Percentiles rank a stretch among this genome's conserved stretches.
Evolutionary conservation across 179 eudicot species (phyloP).

Genomic region (Camellia oleifera): DNA sequence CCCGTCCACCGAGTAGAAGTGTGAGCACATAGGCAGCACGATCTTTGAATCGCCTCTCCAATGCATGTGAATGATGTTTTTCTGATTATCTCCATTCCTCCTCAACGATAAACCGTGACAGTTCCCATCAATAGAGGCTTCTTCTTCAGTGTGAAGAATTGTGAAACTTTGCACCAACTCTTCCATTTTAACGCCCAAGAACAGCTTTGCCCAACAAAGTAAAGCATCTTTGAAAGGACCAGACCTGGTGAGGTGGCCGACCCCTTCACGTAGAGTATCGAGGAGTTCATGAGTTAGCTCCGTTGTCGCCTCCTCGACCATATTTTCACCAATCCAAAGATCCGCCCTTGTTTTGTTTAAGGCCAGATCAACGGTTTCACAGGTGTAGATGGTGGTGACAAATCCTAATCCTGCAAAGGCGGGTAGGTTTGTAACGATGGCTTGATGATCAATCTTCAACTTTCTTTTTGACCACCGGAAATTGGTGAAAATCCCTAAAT

Average conservation of each 20-base stretch:
- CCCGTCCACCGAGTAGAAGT: not conserved
- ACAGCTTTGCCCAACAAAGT: not conserved
- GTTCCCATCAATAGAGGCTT: not conserved
- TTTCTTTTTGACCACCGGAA: not conserved
- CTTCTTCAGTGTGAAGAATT: not conserved
- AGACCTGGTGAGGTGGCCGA: not conserved
- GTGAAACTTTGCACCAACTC: not conserved
- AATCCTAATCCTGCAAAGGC: not conserved
- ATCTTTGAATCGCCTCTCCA: not conserved
- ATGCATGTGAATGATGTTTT: not conserved
- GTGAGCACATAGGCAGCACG: not conserved
- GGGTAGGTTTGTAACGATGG: not conserved
- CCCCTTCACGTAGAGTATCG: not conserved
- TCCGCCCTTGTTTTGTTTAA: not conserved
- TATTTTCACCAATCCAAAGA: not conserved
- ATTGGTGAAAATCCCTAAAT: not conserved
- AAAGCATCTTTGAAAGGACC: not conserved
- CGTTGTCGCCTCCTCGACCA: not conserved
- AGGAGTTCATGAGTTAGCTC: not conserved
- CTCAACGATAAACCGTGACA: not conserved
- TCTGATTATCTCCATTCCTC: not conserved
- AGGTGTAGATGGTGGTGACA: not conserved
- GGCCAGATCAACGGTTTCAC: not conserved
- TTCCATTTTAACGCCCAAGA: not conserved
- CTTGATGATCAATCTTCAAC: not conserved